A percentile compares a stretch with the other conserved stretches of the same genome.
Conservation (phyloP, 768 basidiomycete genomes). For the Psilocybe cyanescens region DNA sequence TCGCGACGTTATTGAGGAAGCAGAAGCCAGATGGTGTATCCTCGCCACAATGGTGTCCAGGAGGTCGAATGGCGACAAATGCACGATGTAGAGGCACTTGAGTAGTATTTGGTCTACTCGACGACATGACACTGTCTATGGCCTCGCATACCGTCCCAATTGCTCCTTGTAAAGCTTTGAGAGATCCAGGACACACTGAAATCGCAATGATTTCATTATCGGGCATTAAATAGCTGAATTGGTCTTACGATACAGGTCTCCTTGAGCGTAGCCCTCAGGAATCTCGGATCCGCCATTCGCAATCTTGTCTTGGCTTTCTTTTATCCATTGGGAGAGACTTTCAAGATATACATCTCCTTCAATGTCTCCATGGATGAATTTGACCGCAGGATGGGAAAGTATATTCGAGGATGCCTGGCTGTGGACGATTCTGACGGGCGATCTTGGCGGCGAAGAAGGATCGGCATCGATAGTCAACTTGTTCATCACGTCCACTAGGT, state of each 20-base stretch:
- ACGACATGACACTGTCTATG: slow-evolving; percentile 65
- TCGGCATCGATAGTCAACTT: slow-evolving; percentile 26
- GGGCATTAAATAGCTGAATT: background rate
- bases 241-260: slow-evolving; percentile 80
- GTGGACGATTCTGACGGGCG: slow-evolving; percentile 49
- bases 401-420: slow-evolving; percentile 60
- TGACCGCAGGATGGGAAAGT: slow-evolving; percentile 63
- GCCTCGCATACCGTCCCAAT: slow-evolving; percentile 88
- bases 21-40: slow-evolving; percentile 92
- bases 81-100: slow-evolving; percentile 41
- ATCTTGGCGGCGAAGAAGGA: slow-evolving; percentile 13
- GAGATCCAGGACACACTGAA: slow-evolving; percentile 77
- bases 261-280: slow-evolving; percentile 69
- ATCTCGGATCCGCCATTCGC: slow-evolving; percentile 71
- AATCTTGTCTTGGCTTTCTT: slow-evolving; percentile 66
- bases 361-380: slow-evolving; percentile 75
- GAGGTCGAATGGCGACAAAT: slow-evolving; percentile 87
- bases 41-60: slow-evolving; percentile 95
- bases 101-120: slow-evolving; percentile 11
- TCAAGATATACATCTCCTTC: slow-evolving; percentile 69
- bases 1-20: slow-evolving; percentile 91
- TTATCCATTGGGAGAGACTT: slow-evolving; percentile 61
- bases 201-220: background rate
- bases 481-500: slow-evolving; percentile 30
- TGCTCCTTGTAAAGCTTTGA: slow-evolving; percentile 81